Evolutionary conservation across 2,329 filamentous ascomycete genomes (phyloP).

Genomic region (Aspergillus niger): DNA sequence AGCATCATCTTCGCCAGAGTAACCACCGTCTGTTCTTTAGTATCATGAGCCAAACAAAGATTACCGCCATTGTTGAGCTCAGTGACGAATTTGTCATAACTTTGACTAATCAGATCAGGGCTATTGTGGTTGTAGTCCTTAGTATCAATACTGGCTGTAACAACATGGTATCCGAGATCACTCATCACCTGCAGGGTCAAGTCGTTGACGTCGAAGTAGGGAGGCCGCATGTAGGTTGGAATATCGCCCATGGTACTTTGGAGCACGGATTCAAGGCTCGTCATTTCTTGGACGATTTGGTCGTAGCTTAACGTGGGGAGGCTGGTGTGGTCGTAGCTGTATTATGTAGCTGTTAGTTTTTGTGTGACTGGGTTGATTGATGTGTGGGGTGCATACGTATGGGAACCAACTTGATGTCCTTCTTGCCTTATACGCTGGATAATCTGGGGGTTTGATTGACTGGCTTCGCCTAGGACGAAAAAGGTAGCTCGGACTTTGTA

Average conservation of each 20-base stretch:
- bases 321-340: slow-evolving; percentile 43
- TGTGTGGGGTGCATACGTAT: slow-evolving; percentile 38
- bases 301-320: slow-evolving; percentile 36
- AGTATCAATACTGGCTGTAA: slow-evolving; percentile 46
- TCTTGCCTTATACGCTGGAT: slow-evolving; percentile 34
- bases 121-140: slow-evolving; percentile 43
- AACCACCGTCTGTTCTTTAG: slow-evolving; percentile 38
- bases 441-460: slow-evolving; percentile 26
- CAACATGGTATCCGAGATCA: slow-evolving; percentile 49
- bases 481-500: slow-evolving; percentile 65
- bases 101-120: slow-evolving; percentile 27
- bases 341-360: background rate
- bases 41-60: slow-evolving; percentile 42
- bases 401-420: slow-evolving; percentile 51
- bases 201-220: slow-evolving; percentile 42
- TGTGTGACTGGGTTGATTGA: background rate
- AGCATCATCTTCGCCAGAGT: slow-evolving; percentile 36
- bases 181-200: slow-evolving; percentile 37
- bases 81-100: slow-evolving; percentile 33
- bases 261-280: slow-evolving; percentile 43
- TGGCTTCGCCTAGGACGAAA: slow-evolving; percentile 56
- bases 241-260: slow-evolving; percentile 43
- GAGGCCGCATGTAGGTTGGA: slow-evolving; percentile 53
- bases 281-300: slow-evolving; percentile 43
- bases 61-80: slow-evolving; percentile 35